Evolutionary conservation across 1,284 basidiomycete species (phyloP), one percentile per base, ranked within the genome.

Genomic region (Austroboletus novae-zelandiae): DNA sequence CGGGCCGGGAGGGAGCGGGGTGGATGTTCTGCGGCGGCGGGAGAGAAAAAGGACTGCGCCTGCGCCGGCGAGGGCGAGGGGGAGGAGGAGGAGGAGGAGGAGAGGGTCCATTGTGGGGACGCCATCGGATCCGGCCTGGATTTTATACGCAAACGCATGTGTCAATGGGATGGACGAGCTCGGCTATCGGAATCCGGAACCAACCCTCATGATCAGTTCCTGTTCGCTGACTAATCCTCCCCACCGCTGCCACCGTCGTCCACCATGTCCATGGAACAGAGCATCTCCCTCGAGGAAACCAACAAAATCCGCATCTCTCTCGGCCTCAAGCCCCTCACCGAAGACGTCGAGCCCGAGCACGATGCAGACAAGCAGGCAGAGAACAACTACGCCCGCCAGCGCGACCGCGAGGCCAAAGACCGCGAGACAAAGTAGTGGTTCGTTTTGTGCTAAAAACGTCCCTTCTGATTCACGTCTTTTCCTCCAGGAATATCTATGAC

Each of bases 281-380:
- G 89, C 67, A 88, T 97, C 67, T 88, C 90, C 60, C 82, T 99
- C 66, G 95, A 98, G 68, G 97, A 99, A 80, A 98, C 95, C 48
- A 98, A 98, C 79, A 94, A 91, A 73, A 92, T 98, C 67, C 93
- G 97, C 74, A 83, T 97, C 56, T 89, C 86, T 9, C 81, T 98
- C 40, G 97, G 97, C 61, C 85, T 99, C 56, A 93, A 94, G 69
- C 96, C 96, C 34, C 82, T 99, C 50, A 88, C 86, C 5, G 92
- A 91, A 57, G 88, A 90, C 61, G 74, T 76, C 44, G 77, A 71
- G 25, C 83, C 86, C 8, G 75, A 75, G 11, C 76, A 85, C 64
- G 80, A 82, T 62, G 83, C 83, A 59, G 91, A 94, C 54, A 81
- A 86, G 64, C 74, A 84, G 60, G 94, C 94, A 9, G 91, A 93